phyloP scores from a whole-genome alignment of 1,284 basidiomycete species.

The Cryptococcus deneoformans region DNA sequence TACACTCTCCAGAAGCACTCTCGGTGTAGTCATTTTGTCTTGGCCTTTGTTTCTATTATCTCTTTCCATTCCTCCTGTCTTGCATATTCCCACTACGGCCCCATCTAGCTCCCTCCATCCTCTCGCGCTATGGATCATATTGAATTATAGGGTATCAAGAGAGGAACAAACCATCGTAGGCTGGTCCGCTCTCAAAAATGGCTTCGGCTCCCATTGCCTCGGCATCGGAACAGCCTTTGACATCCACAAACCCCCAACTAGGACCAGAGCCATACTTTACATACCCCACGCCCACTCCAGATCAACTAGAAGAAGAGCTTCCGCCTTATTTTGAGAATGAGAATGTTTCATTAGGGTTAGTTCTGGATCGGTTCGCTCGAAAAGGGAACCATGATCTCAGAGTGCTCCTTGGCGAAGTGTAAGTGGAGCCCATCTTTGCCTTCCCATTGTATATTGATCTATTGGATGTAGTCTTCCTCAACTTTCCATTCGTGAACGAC shows the following conservation, averaged over 20 bases:
- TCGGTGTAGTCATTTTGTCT: no score
- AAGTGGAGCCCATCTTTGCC: conserved; percentile 9
- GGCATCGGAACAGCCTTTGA: no score
- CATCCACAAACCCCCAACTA: conserved; percentile 34
- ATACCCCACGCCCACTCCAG: conserved; percentile 36
- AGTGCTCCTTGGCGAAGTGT: conserved; percentile 33
- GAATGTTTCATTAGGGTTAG: conserved; percentile 33
- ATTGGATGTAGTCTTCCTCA: conserved; percentile 19
- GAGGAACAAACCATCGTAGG: no score
- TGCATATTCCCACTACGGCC: no score
- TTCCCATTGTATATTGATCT: background rate
- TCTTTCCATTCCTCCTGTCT: no score
- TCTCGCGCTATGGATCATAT: no score
- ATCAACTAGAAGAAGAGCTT: conserved; percentile 40
- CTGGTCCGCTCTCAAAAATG: no score
- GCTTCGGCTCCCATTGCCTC: no score
- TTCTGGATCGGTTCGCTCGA: conserved; percentile 34
- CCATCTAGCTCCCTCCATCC: no score
- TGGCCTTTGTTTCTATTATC: no score
- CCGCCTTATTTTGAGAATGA: conserved; percentile 41
- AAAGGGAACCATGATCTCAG: conserved; percentile 38
- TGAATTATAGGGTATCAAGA: no score
- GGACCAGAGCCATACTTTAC: conserved; percentile 38
- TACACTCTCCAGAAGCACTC: no score
- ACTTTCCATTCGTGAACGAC: conserved; percentile 25